phyloP scores from a whole-genome alignment of 2,329 filamentous ascomycete species.

The Orbilia oligospora region DNA sequence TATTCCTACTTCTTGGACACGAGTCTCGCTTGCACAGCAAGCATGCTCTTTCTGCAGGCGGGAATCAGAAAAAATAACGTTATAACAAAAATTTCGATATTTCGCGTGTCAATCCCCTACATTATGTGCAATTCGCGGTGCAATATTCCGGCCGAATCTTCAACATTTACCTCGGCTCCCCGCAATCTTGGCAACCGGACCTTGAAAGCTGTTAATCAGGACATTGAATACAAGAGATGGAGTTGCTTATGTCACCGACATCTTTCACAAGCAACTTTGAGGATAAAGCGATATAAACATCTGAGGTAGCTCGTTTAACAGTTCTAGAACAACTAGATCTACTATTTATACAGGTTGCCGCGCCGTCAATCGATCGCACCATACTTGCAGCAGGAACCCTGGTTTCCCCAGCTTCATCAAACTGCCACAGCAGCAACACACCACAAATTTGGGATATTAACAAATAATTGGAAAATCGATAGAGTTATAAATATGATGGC shows the following conservation, averaged over 20 bases:
- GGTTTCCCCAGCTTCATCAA: conserved; percentile 6
- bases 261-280: background rate
- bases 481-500: conserved; percentile 3
- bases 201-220: background rate
- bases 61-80: conserved; percentile 10
- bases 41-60: background rate
- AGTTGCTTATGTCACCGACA: conserved; percentile 17
- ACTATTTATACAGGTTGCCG: conserved; percentile 16
- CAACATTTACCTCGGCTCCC: conserved; percentile 53
- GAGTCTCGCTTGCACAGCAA: conserved; percentile 15
- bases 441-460: too few relatives aligned
- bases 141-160: conserved; percentile 37
- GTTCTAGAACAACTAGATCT: background rate
- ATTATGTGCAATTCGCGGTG: background rate
- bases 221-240: conserved; percentile 8
- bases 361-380: conserved; percentile 14
- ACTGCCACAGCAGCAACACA: conserved; percentile 17
- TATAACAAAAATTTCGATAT: conserved; percentile 10
- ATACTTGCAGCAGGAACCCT: conserved; percentile 21
- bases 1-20: background rate
- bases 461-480: background rate
- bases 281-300: background rate
- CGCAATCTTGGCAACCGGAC: conserved; percentile 44
- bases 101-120: background rate
- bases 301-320: background rate